Percentiles rank a stretch among this genome's conserved stretches.
phyloP scores from a whole-genome alignment of 1,284 basidiomycete species.

The Megacollybia platyphylla region DNA sequence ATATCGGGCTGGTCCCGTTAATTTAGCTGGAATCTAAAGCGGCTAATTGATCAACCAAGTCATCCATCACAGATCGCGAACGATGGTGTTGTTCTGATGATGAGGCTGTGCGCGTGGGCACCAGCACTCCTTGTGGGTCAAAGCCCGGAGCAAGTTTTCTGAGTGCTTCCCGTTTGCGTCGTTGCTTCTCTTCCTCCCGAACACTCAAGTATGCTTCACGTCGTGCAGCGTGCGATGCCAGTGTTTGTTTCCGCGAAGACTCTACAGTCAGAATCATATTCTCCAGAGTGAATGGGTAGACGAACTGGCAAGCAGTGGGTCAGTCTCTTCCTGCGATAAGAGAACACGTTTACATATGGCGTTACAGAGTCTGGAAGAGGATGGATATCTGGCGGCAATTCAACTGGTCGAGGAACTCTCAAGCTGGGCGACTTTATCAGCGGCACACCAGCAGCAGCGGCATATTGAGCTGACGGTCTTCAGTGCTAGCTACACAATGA shows the following conservation, averaged over 20 bases:
- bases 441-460: conserved; percentile 61
- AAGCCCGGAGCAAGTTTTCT: conserved; percentile 66
- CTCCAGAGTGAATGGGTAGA: conserved; percentile 87
- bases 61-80: conserved; percentile 62
- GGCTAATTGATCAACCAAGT: conserved; percentile 68
- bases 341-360: conserved; percentile 55
- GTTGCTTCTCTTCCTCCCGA: conserved; percentile 69
- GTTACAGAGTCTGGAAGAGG: conserved; percentile 82
- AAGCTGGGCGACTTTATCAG: conserved; percentile 86
- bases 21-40: conserved; percentile 31
- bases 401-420: conserved; percentile 72
- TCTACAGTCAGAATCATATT: conserved; percentile 68
- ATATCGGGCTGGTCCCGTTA: too few relatives aligned
- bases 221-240: conserved; percentile 50
- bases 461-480: conserved; percentile 48
- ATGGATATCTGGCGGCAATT: conserved; percentile 81
- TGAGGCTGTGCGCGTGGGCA: conserved; percentile 33
- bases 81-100: conserved; percentile 26
- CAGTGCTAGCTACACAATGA: neutral
- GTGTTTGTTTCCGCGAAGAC: conserved; percentile 52
- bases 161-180: conserved; percentile 63
- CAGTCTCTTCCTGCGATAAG: neutral
- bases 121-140: conserved; percentile 45
- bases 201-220: conserved; percentile 59
- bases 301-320: conserved; percentile 47